phyloP scores from a whole-genome alignment of 2,329 filamentous ascomycete genomes.

The Geosmithia morbida region DNA sequence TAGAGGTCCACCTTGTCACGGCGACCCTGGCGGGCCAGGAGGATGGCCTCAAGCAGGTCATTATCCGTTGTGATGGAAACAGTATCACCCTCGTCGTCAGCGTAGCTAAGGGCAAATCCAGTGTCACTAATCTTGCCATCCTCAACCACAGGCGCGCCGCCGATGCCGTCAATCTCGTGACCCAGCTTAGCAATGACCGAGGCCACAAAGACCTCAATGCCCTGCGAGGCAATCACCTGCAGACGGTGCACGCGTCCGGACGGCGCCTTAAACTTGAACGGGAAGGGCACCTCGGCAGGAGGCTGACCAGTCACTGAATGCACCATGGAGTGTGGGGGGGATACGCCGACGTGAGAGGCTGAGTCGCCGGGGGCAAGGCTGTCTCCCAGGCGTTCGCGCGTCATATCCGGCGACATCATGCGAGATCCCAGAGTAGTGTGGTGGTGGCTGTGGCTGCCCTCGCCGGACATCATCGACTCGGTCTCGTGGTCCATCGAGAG shows the following conservation, averaged over 20 bases:
- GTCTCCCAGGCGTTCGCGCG: constrained; percentile 58
- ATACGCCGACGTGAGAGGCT: constrained; percentile 83
- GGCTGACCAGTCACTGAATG: constrained; percentile 36
- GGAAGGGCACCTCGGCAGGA: constrained; percentile 64
- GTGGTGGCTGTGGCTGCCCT: constrained; percentile 56
- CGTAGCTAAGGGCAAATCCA: constrained; percentile 86
- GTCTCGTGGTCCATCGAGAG: constrained; percentile 88
- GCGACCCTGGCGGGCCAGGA: constrained; percentile 60
- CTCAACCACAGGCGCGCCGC: constrained; percentile 63
- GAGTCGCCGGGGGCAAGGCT: constrained; percentile 89
- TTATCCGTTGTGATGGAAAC: constrained; percentile 95
- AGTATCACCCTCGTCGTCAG: constrained; percentile 93
- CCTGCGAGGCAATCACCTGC: constrained; percentile 68
- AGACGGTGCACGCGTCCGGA: constrained; percentile 87
- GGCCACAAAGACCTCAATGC: constrained; percentile 64
- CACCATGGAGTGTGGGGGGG: constrained; percentile 53
- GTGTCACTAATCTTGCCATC: constrained; percentile 62
- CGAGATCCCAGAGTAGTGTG: constrained; percentile 52
- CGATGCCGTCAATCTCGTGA: constrained; percentile 66
- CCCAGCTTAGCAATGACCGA: constrained; percentile 78
- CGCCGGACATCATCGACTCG: constrained; percentile 91
- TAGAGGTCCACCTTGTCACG: constrained; percentile 95
- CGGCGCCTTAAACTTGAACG: constrained; percentile 98
- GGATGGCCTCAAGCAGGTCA: constrained; percentile 80
- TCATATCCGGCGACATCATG: constrained; percentile 66